A percentile compares a stretch with the other conserved stretches of the same genome.
These are phyloP conservation scores for Penicillium sp. DNA, from an alignment of 2,329 filamentous ascomycete species.

Conservation along the genomic window DNA sequence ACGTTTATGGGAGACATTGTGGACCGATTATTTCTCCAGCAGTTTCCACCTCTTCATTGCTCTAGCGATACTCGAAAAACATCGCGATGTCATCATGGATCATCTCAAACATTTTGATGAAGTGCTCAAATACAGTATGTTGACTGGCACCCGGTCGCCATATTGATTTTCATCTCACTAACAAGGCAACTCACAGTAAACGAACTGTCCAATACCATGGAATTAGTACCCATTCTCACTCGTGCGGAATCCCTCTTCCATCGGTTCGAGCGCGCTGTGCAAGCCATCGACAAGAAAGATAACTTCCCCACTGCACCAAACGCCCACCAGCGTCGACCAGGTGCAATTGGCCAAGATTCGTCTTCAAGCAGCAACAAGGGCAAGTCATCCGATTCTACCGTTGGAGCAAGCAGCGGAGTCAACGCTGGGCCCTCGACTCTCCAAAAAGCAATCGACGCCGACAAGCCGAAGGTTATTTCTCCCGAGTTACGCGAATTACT, in stretches of 20 bases:
- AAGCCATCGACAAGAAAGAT: slow-evolving; percentile 87
- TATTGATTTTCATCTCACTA: slow-evolving; percentile 2
- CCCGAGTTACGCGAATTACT: slow-evolving; percentile 62
- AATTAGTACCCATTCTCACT: slow-evolving; percentile 80
- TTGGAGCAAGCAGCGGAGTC: slow-evolving; percentile 28
- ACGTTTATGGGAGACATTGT: slow-evolving; percentile 85
- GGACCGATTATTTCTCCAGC: slow-evolving; percentile 87
- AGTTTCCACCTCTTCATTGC: slow-evolving; percentile 96
- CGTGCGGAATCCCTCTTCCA: slow-evolving; percentile 86
- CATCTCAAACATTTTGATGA: slow-evolving; percentile 95
- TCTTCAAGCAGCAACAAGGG: slow-evolving; percentile 25
- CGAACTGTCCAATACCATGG: slow-evolving; percentile 89
- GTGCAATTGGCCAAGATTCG: slow-evolving; percentile 9
- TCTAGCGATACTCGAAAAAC: slow-evolving; percentile 90
- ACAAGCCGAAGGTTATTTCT: slow-evolving; percentile 57
- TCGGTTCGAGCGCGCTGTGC: slow-evolving; percentile 82
- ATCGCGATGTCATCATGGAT: slow-evolving; percentile 92
- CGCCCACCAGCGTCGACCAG: slow-evolving; percentile 50
- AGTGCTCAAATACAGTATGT: slow-evolving; percentile 88
- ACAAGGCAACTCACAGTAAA: slow-evolving; percentile 63
- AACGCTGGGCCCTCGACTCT: slow-evolving; percentile 22
- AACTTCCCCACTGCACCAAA: slow-evolving; percentile 68
- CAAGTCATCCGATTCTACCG: slow-evolving; percentile 29
- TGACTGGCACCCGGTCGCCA: background rate
- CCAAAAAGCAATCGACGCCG: slow-evolving; percentile 19